Conservation (phyloP, 2,329 filamentous ascomycete genomes). For the Fusarium euwallaceae region DNA sequence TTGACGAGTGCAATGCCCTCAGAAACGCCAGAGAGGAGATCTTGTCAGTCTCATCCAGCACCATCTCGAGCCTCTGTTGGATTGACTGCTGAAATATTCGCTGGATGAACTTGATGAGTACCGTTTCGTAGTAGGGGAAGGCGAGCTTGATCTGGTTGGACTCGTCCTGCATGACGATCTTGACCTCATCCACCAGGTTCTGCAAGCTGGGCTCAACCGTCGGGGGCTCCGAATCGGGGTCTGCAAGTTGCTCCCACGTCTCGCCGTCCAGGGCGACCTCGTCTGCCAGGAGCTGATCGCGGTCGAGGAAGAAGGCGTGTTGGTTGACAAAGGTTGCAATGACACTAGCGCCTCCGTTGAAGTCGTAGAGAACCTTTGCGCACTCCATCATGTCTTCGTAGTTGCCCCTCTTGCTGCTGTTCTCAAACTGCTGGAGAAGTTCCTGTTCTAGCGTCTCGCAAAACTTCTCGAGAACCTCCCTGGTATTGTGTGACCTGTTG, state of each 20-base stretch:
- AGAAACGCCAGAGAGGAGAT: slow-evolving; percentile 94
- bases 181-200: slow-evolving; percentile 92
- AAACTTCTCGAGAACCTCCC: slow-evolving; percentile 96
- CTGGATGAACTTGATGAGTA: slow-evolving; percentile 92
- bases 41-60: slow-evolving; percentile 92
- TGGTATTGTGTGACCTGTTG: slow-evolving; percentile 73
- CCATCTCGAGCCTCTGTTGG: slow-evolving; percentile 94
- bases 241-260: slow-evolving; percentile 91
- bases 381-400: slow-evolving; percentile 99
- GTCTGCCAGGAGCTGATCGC: slow-evolving; percentile 90
- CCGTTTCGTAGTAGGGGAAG: slow-evolving; percentile 96
- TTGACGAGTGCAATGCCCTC: slow-evolving; percentile 89
- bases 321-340: slow-evolving; percentile 98
- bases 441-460: slow-evolving; percentile 96
- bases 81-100: slow-evolving; percentile 98
- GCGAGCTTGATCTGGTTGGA: slow-evolving; percentile 96
- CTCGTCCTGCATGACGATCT: slow-evolving; percentile 95
- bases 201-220: slow-evolving; percentile 93
- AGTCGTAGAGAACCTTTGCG: slow-evolving; percentile 92
- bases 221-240: slow-evolving; percentile 92
- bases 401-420: slow-evolving; percentile 94
- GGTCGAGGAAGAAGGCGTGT: slow-evolving; percentile 98
- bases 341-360: slow-evolving; percentile 95
- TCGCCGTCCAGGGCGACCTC: slow-evolving; percentile 82
- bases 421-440: slow-evolving; percentile 94